A percentile compares a stretch with the other conserved stretches of the same genome.
These are phyloP conservation scores for Lachancea kluyveri DNA, from an alignment of 805 yeast species.

Conservation along the genomic window DNA sequence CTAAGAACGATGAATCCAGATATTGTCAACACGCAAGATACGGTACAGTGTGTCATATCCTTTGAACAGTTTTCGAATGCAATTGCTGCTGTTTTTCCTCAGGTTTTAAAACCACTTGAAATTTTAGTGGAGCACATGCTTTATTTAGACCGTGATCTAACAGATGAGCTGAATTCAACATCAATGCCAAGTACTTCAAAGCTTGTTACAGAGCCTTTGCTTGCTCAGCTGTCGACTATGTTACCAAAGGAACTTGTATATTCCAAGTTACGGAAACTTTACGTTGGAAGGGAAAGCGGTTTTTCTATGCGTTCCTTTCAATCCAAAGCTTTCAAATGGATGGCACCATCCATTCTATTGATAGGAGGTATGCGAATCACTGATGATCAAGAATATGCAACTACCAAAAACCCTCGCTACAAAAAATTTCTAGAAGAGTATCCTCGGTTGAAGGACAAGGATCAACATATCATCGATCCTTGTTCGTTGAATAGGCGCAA, in stretches of 20 bases:
- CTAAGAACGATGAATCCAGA: slow-evolving; percentile 43
- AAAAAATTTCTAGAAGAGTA: slow-evolving; percentile 45
- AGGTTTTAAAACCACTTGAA: slow-evolving; percentile 40
- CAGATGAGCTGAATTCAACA: slow-evolving; percentile 8
- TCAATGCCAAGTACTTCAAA: slow-evolving; percentile 10
- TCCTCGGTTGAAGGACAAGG: slow-evolving; percentile 35
- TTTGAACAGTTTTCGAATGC: slow-evolving; percentile 31
- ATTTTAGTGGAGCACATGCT: slow-evolving; percentile 39
- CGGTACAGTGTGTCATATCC: slow-evolving; percentile 12
- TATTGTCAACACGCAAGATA: slow-evolving; percentile 23
- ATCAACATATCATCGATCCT: slow-evolving; percentile 17
- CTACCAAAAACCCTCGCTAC: slow-evolving; percentile 35
- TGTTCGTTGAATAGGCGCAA: slow-evolving; percentile 30
- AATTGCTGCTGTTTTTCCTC: slow-evolving; percentile 35
- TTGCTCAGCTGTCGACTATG: slow-evolving; percentile 38
- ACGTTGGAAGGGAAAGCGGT: slow-evolving; percentile 64
- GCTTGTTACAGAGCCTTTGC: slow-evolving; percentile 27
- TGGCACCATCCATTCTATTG: slow-evolving; percentile 71
- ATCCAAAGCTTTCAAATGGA: slow-evolving; percentile 81
- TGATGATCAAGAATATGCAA: slow-evolving; percentile 21
- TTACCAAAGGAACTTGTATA: slow-evolving; percentile 37
- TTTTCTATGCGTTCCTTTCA: slow-evolving; percentile 86
- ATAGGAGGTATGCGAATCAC: slow-evolving; percentile 55
- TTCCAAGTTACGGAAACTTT: slow-evolving; percentile 52
- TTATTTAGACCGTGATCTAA: slow-evolving; percentile 26